phyloP scores from a whole-genome alignment of 352 stramenopile species.

The Globisporangium paroecandrum region DNA sequence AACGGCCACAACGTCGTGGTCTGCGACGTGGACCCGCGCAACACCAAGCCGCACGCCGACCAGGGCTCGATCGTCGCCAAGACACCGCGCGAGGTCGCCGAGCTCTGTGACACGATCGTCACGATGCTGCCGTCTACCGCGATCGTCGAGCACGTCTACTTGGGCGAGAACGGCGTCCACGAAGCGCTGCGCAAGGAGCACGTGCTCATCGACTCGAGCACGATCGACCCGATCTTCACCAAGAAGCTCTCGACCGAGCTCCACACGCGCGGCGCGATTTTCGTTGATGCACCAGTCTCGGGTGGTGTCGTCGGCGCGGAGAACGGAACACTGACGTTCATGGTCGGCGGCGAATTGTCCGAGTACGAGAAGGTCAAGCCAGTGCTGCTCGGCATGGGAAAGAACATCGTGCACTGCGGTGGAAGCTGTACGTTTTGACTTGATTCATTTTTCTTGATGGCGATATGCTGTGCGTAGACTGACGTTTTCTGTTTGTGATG shows the following conservation, averaged over 20 bases:
- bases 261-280: constrained; percentile 47
- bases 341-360: constrained; percentile 83
- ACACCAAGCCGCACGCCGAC: constrained; percentile 47
- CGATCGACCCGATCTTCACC: constrained; percentile 92
- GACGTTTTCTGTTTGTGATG: neutral
- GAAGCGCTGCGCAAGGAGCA: constrained; percentile 65
- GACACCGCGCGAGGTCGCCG: constrained; percentile 69
- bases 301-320: constrained; percentile 95
- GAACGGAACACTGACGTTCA: constrained; percentile 97
- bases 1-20: constrained; percentile 77
- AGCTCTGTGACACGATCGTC: constrained; percentile 81
- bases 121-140: constrained; percentile 94
- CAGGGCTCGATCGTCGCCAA: constrained; percentile 49
- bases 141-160: constrained; percentile 83
- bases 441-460: constrained; percentile 16
- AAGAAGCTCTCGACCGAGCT: constrained; percentile 80
- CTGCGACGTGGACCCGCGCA: constrained; percentile 64
- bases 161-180: constrained; percentile 68
- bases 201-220: constrained; percentile 94
- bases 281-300: constrained; percentile 96
- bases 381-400: constrained; percentile 91
- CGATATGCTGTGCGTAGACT: neutral
- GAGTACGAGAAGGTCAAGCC: constrained; percentile 77
- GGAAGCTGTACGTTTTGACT: constrained; percentile 70
- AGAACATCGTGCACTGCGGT: constrained; percentile 93